A percentile compares a stretch with the other conserved stretches of the same genome.
These are phyloP conservation scores for Eucalyptus curtisii DNA, from an alignment of 345 rosid species.

Conservation along the genomic window DNA sequence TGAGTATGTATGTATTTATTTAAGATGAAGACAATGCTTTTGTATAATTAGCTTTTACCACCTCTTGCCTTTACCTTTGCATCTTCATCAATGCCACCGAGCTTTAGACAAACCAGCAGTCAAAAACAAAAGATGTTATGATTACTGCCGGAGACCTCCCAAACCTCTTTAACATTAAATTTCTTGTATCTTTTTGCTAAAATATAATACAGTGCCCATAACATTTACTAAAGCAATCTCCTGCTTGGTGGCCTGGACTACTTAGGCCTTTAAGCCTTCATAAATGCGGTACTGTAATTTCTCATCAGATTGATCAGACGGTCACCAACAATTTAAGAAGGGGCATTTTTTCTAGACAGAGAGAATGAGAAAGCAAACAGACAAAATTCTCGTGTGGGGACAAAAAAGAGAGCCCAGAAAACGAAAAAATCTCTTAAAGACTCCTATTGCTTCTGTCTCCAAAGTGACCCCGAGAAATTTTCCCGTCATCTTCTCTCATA, in stretches of 20 bases:
- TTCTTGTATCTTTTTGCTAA: neutral
- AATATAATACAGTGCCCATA: neutral
- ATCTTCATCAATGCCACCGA: conserved; percentile 22
- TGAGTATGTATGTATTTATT: neutral
- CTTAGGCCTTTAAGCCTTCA: neutral
- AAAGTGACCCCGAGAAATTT: neutral
- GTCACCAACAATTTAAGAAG: neutral
- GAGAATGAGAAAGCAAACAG: neutral
- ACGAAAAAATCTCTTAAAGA: conserved; percentile 2
- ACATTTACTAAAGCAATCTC: neutral
- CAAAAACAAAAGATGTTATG: conserved; percentile 6
- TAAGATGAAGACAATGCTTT: neutral
- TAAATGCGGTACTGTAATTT: neutral
- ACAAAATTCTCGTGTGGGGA: neutral
- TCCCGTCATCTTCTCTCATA: neutral
- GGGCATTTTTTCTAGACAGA: neutral
- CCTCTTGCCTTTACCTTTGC: conserved; percentile 26
- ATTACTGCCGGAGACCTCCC: neutral
- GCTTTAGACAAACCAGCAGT: conserved; percentile 28
- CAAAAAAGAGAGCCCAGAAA: neutral
- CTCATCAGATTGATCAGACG: conserved; percentile 3
- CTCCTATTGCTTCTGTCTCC: conserved; percentile 1
- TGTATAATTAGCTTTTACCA: conserved; percentile 1
- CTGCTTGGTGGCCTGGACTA: neutral
- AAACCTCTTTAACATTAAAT: neutral